Conservation (phyloP, 2,329 filamentous ascomycete species). For the Beauveria sp. region DNA sequence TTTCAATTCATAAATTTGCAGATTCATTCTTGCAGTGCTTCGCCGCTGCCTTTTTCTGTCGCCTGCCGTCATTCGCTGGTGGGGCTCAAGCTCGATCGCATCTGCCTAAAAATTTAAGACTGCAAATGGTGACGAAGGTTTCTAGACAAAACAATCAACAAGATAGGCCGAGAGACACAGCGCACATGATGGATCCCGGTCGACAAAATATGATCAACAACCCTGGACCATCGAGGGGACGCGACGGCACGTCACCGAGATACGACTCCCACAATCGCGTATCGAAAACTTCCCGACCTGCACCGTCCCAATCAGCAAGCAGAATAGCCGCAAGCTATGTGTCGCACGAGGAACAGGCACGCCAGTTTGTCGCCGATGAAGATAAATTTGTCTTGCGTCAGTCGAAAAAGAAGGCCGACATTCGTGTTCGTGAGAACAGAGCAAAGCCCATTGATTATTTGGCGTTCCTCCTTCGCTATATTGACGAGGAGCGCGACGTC, state of each 20-base stretch:
- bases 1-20: too few species aligned
- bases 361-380: slow-evolving; percentile 85
- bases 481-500: slow-evolving; percentile 75
- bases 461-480: slow-evolving; percentile 79
- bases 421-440: slow-evolving; percentile 83
- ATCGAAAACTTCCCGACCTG: slow-evolving; percentile 39
- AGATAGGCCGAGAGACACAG: not conserved
- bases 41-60: too few species aligned
- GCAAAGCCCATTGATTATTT: slow-evolving; percentile 92
- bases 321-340: slow-evolving; percentile 37
- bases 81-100: slow-evolving; percentile 5
- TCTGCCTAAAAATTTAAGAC: slow-evolving; percentile 2
- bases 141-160: not conserved
- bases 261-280: slow-evolving; percentile 48
- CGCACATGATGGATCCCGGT: slow-evolving; percentile 42
- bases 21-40: too few species aligned
- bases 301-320: slow-evolving; percentile 20
- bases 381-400: slow-evolving; percentile 94
- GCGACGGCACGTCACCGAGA: slow-evolving; percentile 48
- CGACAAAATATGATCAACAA: slow-evolving; percentile 43
- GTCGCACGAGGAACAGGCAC: slow-evolving; percentile 69
- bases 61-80: not conserved
- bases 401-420: slow-evolving; percentile 95
- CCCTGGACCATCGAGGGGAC: slow-evolving; percentile 30
- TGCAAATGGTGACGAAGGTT: not conserved